Percentiles rank a stretch among this genome's conserved stretches.
Conservation (phyloP, 2,329 filamentous ascomycete genomes). For the Claviceps cyperi region DNA sequence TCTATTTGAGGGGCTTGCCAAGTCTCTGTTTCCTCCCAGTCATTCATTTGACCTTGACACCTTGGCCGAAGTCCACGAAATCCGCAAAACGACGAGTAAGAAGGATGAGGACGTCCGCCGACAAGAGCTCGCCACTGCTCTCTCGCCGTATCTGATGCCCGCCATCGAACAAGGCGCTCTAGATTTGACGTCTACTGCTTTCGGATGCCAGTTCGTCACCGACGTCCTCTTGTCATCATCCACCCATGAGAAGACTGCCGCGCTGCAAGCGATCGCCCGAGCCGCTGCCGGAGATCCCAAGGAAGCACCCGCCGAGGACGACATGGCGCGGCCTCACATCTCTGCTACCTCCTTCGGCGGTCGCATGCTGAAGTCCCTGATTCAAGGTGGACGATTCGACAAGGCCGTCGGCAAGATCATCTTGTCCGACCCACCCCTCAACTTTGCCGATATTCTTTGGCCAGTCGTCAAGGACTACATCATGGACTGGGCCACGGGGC, state of each 20-base stretch:
- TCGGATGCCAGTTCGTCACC: conserved; percentile 74
- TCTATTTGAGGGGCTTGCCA: conserved; percentile 57
- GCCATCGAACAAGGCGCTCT: conserved; percentile 55
- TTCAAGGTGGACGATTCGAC: conserved; percentile 80
- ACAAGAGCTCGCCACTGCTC: conserved; percentile 57
- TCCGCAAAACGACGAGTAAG: conserved; percentile 77
- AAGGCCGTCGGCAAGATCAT: conserved; percentile 54
- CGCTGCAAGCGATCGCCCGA: conserved; percentile 55
- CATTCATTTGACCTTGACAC: conserved; percentile 54
- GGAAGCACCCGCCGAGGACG: conserved; percentile 25
- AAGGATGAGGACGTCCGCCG: conserved; percentile 70
- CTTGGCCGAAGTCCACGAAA: conserved; percentile 61
- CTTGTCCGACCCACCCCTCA: conserved; percentile 58
- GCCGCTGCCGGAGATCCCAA: conserved; percentile 43
- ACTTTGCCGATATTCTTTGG: conserved; percentile 74
- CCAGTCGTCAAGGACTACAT: conserved; percentile 61
- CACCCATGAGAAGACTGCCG: conserved; percentile 56
- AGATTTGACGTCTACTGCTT: conserved; percentile 58
- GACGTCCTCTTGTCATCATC: conserved; percentile 66
- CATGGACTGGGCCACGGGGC: conserved; percentile 71
- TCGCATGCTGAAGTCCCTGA: conserved; percentile 80
- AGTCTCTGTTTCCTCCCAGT: conserved; percentile 43
- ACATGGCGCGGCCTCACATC: conserved; percentile 35
- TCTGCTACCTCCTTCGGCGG: conserved; percentile 50
- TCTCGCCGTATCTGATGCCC: conserved; percentile 62